Evolutionary conservation across 768 basidiomycete species (phyloP).

Genomic region (Boletus pseudopeckii): DNA sequence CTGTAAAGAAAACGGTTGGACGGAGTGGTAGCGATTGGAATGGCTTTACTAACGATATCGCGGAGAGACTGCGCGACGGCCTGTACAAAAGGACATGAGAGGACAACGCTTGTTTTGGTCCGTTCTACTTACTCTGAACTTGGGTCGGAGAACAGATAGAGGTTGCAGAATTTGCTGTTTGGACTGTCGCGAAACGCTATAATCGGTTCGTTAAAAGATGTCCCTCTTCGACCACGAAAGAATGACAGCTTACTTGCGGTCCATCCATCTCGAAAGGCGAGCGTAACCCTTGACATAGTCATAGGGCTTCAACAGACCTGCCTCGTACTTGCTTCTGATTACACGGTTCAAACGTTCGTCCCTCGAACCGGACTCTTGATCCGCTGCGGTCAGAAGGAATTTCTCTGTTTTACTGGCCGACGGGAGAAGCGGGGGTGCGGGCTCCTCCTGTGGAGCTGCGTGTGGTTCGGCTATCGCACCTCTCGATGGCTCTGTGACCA

Average conservation of each 20-base stretch:
- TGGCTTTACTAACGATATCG: constrained; percentile 55
- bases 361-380: constrained; percentile 87
- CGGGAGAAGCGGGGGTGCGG: constrained; percentile 55
- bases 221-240: not conserved
- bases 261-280: constrained; percentile 91
- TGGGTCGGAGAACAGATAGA: constrained; percentile 77
- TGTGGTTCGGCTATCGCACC: constrained; percentile 22
- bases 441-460: constrained; percentile 34
- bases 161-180: constrained; percentile 91
- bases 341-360: constrained; percentile 88
- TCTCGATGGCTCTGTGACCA: constrained; percentile 21
- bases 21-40: not conserved
- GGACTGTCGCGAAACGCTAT: constrained; percentile 83
- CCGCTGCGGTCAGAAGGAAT: constrained; percentile 91
- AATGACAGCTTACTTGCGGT: constrained; percentile 62
- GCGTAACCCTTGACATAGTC: constrained; percentile 97
- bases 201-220: not conserved
- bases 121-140: constrained; percentile 62
- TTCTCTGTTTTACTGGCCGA: constrained; percentile 79
- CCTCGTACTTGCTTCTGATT: constrained; percentile 95
- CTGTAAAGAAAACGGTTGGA: constrained; percentile 31
- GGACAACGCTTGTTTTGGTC: not conserved
- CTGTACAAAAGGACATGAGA: constrained; percentile 30
- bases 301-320: constrained; percentile 90
- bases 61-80: constrained; percentile 81